These are phyloP conservation scores for Candida oleophila DNA, from an alignment of 805 yeast genomes.

Conservation along the genomic window DNA sequence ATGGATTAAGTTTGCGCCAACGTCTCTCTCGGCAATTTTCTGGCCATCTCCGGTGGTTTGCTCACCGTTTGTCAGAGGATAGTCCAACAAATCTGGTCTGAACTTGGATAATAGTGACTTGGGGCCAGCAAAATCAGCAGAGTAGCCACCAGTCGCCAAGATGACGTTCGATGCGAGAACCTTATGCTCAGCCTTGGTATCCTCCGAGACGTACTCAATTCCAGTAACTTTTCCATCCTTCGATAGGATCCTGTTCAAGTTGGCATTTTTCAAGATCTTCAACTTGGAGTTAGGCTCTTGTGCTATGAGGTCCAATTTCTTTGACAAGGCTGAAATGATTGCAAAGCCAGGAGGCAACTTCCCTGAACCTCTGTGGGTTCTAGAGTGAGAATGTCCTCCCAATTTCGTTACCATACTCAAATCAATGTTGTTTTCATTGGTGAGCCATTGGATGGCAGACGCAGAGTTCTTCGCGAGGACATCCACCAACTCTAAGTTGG, in stretches of 20 bases:
- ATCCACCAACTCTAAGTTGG: slow-evolving; percentile 23
- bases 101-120: slow-evolving; percentile 33
- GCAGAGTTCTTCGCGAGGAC: slow-evolving; percentile 24
- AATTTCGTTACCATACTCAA: slow-evolving; percentile 30
- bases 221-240: slow-evolving; percentile 36
- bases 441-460: slow-evolving; percentile 34
- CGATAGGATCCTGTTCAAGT: slow-evolving; percentile 16
- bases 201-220: slow-evolving; percentile 31
- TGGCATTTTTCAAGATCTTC: slow-evolving; percentile 14
- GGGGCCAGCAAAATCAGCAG: slow-evolving; percentile 40
- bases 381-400: slow-evolving; percentile 41
- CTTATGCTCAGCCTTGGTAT: slow-evolving; percentile 16
- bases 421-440: slow-evolving; percentile 23
- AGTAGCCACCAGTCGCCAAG: slow-evolving; percentile 61
- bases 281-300: slow-evolving; percentile 23
- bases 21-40: slow-evolving; percentile 37
- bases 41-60: slow-evolving; percentile 64
- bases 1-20: slow-evolving; percentile 51
- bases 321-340: slow-evolving; percentile 46
- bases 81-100: slow-evolving; percentile 44
- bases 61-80: slow-evolving; percentile 58
- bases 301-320: slow-evolving; percentile 30
- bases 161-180: slow-evolving; percentile 31
- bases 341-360: slow-evolving; percentile 61
- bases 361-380: slow-evolving; percentile 41